Conservation (phyloP, 805 yeast species). For the Schwanniomyces pseudopolymorphus region DNA sequence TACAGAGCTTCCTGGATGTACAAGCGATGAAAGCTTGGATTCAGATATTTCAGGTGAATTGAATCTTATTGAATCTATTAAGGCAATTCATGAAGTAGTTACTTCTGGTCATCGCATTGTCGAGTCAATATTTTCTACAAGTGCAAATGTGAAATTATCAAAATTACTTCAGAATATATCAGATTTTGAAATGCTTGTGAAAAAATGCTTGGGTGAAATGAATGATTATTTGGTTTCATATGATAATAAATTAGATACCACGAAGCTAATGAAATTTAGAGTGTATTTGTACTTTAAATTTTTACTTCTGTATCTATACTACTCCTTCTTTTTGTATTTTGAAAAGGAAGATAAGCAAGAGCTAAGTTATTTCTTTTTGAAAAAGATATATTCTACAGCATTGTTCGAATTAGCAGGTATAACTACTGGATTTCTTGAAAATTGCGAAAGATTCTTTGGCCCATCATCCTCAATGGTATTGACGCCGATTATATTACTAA, state of each 20-base stretch:
- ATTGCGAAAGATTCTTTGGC: constrained; percentile 4
- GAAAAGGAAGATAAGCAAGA: constrained; percentile 16
- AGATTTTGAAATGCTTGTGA: constrained; percentile 2
- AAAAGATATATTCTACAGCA: constrained; percentile 18
- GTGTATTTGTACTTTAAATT: constrained; percentile 2
- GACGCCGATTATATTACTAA: not conserved
- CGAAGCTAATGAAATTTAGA: constrained; percentile 3
- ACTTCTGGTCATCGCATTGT: not conserved
- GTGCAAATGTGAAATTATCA: not conserved
- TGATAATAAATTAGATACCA: not conserved
- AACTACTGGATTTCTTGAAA: not conserved
- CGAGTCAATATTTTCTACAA: not conserved
- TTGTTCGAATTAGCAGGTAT: constrained; percentile 4
- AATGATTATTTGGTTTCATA: constrained; percentile 1
- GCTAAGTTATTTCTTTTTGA: constrained; percentile 31
- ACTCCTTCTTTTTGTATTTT: constrained; percentile 1
- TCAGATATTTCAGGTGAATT: not conserved
- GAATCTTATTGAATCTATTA: not conserved
- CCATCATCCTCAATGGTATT: constrained; percentile 1
- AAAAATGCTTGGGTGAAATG: constrained; percentile 1
- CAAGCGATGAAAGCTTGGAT: not conserved
- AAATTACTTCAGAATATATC: not conserved
- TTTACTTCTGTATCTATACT: constrained; percentile 1
- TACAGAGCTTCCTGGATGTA: not conserved
- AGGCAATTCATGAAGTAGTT: not conserved